Percentiles rank a stretch among this genome's conserved stretches.
Conservation (phyloP, 148 eudicot species). For the Dianthus caryophyllus region DNA sequence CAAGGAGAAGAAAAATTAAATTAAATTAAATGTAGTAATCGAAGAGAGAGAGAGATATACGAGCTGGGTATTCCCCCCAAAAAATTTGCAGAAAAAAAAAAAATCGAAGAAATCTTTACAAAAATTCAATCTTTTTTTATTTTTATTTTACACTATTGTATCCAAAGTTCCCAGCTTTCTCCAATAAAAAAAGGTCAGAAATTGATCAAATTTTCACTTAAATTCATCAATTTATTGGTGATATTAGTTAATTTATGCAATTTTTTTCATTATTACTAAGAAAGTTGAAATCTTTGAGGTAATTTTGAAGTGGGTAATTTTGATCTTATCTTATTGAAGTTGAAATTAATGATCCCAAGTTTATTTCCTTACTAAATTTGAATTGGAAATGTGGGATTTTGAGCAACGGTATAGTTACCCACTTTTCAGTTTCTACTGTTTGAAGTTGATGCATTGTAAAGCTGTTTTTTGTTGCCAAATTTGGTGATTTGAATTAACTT, state of each 20-base stretch:
- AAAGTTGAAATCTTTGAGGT: constrained; percentile 15
- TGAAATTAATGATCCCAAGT: constrained; percentile 24
- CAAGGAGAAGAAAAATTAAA: not conserved
- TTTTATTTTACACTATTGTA: not conserved
- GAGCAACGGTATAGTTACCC: constrained; percentile 32
- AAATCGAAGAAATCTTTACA: not conserved
- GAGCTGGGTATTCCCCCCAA: constrained; percentile 23
- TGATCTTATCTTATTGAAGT: constrained; percentile 32
- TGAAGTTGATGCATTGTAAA: constrained; percentile 29
- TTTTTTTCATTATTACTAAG: not conserved
- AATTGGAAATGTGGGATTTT: constrained; percentile 35
- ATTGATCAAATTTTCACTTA: constrained; percentile 26
- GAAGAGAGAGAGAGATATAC: constrained; percentile 12
- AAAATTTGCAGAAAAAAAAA: constrained; percentile 18
- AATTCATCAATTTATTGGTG: constrained; percentile 9
- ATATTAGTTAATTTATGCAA: constrained; percentile 11
- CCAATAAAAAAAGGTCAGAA: constrained; percentile 27
- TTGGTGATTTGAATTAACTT: constrained; percentile 26
- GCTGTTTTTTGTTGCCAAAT: constrained; percentile 14
- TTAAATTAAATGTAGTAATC: constrained; percentile 26
- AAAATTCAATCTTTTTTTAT: not conserved
- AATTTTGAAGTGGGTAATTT: constrained; percentile 15
- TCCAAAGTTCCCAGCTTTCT: constrained; percentile 18
- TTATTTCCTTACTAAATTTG: constrained; percentile 21
- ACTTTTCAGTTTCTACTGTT: constrained; percentile 41